These are phyloP conservation scores for Pseudohalonectria lignicola DNA, from an alignment of 2,329 filamentous ascomycete genomes.

Conservation along the genomic window DNA sequence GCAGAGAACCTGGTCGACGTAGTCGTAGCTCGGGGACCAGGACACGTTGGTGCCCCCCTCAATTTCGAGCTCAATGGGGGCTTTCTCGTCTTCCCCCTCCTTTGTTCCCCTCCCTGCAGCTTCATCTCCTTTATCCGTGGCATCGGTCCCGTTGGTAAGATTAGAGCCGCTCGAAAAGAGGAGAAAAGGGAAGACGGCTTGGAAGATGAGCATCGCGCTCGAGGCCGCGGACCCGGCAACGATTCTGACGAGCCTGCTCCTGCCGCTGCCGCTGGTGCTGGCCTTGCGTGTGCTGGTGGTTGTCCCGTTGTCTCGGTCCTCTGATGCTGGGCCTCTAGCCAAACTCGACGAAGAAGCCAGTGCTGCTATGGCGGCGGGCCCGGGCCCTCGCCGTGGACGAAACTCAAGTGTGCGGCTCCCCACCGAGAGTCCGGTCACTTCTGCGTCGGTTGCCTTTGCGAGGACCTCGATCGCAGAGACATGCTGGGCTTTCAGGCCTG, in stretches of 20 bases:
- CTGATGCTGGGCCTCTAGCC: no score
- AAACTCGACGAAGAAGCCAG: neutral
- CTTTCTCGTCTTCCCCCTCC: slow-evolving; percentile 17
- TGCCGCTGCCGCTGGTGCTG: neutral
- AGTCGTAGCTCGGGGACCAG: slow-evolving; percentile 49
- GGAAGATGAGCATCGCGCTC: slow-evolving; percentile 46
- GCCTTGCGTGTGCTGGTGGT: no score
- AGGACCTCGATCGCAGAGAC: slow-evolving; percentile 44
- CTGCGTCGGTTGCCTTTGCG: slow-evolving; percentile 36
- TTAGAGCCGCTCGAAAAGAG: no score
- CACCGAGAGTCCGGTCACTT: slow-evolving; percentile 36
- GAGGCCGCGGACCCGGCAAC: slow-evolving; percentile 36
- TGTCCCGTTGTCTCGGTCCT: no score
- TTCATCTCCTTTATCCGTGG: no score
- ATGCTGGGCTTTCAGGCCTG: slow-evolving; percentile 51
- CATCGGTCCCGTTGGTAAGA: no score
- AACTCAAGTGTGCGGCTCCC: slow-evolving; percentile 41
- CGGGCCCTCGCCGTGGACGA: slow-evolving; percentile 18
- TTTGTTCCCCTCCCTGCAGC: neutral
- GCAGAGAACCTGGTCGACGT: slow-evolving; percentile 49
- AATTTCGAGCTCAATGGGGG: slow-evolving; percentile 37
- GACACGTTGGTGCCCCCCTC: slow-evolving; percentile 49
- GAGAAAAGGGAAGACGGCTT: slow-evolving; percentile 48
- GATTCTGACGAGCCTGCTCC: slow-evolving; percentile 32
- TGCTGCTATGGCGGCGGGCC: neutral